Base-by-base conservation (phyloP, 2,329 filamentous ascomycete genomes). In the Ceratocystis lukuohia region DNA sequence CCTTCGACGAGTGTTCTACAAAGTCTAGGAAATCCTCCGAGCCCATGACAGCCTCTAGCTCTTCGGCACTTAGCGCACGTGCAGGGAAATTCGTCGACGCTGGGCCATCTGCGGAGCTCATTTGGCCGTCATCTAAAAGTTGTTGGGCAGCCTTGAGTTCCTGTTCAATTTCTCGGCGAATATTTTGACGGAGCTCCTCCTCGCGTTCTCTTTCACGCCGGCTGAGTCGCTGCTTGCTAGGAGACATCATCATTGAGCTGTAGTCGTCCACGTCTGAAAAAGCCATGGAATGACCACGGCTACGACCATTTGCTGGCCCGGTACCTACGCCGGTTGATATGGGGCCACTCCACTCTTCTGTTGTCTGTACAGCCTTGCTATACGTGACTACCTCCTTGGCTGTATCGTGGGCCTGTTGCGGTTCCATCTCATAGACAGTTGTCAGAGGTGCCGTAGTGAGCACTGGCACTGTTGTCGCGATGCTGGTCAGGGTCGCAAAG, bases 11-110 rank as follows among this genome's bases (percentile, higher is more conserved):
- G 71, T 91, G 85, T 72, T 99, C 94, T 37, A 99, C 85, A 73
- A 99, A 99, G 71, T 96, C 91, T 68, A 94, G 82, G 74, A 99
- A 99, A 63, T 97, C 94, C 37, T 93, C 86, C 0, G 93, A 96
- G 65, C 88, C 88, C 28, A 91, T 94, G 30, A 97, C 91, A 5
- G 93, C 94, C 70, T 88, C 86, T 48, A 96, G 79, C 74, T 99
- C 95, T 71, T 97, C 94, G 17, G 83, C 80, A 1, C 86, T 91
- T 62, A 99, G 81, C 41, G 87, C 85, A 72, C 93, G 85, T 62
- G 88, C 84, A 1, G 93, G 92, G 72, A 90, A 96, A 69, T 86
- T 87, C 30, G 69, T 71, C 0, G 70, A 67, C 7, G 72, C 68
- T 6, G 71, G 68, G 4, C 69, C 71, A 1, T 76, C 76, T 37